Evolutionary conservation across 192 early-diverging fungal species (phyloP).

Genomic region (Entomortierella beljakovae): DNA sequence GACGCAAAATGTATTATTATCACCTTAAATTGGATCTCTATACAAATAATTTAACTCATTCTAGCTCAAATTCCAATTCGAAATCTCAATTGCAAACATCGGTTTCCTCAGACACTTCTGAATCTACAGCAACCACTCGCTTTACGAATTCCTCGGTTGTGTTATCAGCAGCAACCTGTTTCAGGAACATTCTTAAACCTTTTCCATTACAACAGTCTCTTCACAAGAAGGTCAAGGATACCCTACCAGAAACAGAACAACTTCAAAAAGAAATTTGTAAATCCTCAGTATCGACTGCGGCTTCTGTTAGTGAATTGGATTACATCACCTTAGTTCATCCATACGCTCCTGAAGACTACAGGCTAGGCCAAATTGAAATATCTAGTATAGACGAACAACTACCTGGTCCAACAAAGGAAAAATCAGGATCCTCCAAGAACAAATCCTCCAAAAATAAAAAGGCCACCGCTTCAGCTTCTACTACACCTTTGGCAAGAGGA

Average conservation of each 20-base stretch:
- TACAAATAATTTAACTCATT: conserved; percentile 2
- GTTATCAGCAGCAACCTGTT: background rate
- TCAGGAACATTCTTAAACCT: conserved; percentile 16
- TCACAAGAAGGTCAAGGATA: background rate
- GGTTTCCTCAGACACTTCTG: background rate
- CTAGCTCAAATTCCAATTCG: background rate
- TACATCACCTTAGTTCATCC: background rate
- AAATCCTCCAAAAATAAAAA: conserved; percentile 14
- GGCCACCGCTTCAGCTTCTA: background rate
- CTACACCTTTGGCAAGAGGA: conserved; percentile 7
- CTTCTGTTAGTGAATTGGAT: background rate
- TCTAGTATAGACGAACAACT: conserved; percentile 13
- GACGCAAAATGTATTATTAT: conserved; percentile 51
- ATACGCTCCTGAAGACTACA: conserved; percentile 17
- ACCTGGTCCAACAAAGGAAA: background rate
- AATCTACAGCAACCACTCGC: background rate
- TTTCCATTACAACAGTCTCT: conserved; percentile 15
- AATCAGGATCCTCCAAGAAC: conserved; percentile 4
- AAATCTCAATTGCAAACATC: background rate
- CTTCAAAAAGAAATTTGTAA: background rate
- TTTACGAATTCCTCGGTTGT: background rate
- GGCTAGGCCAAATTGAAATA: conserved; percentile 29
- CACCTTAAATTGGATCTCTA: conserved; percentile 56
- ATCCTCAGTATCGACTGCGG: background rate
- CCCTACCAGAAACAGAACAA: background rate